Conservation (phyloP, 495 filamentous ascomycete genomes). For the Sporormia fimetaria region DNA sequence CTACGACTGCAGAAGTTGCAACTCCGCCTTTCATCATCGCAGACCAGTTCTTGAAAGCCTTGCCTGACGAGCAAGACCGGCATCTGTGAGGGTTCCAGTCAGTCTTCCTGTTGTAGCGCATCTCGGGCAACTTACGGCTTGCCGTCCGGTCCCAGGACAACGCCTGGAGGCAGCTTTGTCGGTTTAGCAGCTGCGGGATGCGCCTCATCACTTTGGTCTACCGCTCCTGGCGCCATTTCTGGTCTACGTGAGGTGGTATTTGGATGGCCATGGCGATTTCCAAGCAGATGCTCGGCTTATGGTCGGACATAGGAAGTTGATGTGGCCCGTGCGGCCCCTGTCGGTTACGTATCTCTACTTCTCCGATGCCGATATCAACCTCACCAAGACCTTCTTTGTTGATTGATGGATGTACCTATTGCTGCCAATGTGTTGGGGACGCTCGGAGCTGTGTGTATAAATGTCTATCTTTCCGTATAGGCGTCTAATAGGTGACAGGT, state of each 20-base stretch:
- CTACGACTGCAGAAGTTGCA: constrained; percentile 3
- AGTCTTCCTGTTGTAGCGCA: constrained; percentile 1
- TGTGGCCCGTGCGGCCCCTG: no score
- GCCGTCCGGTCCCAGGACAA: constrained; percentile 82
- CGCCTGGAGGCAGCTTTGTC: constrained; percentile 56
- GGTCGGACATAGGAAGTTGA: no score
- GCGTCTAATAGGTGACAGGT: constrained; percentile 22
- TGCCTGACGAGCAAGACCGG: constrained; percentile 81
- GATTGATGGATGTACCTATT: constrained; percentile 43
- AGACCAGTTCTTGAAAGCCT: no score
- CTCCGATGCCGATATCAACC: no score
- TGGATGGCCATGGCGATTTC: no score
- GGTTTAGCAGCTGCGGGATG: constrained; percentile 16
- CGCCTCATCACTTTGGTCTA: constrained; percentile 8
- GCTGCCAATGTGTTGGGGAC: constrained; percentile 49
- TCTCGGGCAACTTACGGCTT: constrained; percentile 61
- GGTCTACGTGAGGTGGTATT: no score
- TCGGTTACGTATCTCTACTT: no score
- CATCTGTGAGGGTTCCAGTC: constrained; percentile 46
- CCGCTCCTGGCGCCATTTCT: constrained; percentile 11
- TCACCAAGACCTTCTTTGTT: no score
- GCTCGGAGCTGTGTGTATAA: constrained; percentile 41
- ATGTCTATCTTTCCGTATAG: constrained; percentile 11
- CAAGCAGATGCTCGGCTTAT: no score
- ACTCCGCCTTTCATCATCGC: constrained; percentile 50